A percentile compares a stretch with the other conserved stretches of the same genome.
Evolutionary conservation across 176 grass and related monocot genomes (phyloP).

Genomic region (Musa schizocarpa): DNA sequence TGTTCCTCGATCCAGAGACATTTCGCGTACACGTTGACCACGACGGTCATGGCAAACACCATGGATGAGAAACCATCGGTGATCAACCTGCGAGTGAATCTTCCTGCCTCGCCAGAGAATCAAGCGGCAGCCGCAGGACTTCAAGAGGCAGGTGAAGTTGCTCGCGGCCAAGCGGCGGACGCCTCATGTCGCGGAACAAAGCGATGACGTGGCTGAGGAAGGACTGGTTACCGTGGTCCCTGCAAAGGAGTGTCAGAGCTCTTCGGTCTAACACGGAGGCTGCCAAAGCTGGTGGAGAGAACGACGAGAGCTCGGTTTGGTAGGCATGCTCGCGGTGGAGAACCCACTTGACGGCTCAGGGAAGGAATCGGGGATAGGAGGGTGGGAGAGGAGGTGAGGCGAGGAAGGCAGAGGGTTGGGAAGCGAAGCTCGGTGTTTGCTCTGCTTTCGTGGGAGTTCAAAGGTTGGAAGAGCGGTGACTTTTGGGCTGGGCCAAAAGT

Average conservation of each 20-base stretch:
- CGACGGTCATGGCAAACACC: slow-evolving; percentile 14
- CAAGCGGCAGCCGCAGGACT: slow-evolving; percentile 3
- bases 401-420: slow-evolving; percentile 10
- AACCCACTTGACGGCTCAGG: slow-evolving; percentile 7
- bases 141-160: slow-evolving; percentile 13
- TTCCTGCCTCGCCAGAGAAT: not conserved
- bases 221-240: slow-evolving; percentile 16
- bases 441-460: no score
- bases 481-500: no score
- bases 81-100: slow-evolving; percentile 16
- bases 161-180: not conserved
- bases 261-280: slow-evolving; percentile 7
- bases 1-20: not conserved
- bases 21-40: not conserved
- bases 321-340: slow-evolving; percentile 4
- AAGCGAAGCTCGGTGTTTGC: not conserved
- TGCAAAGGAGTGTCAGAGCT: slow-evolving; percentile 16
- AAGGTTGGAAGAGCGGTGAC: no score
- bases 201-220: slow-evolving; percentile 3
- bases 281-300: slow-evolving; percentile 11
- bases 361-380: slow-evolving; percentile 20
- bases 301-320: slow-evolving; percentile 11
- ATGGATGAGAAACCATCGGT: slow-evolving; percentile 3
- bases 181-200: slow-evolving; percentile 6
- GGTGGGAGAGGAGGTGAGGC: slow-evolving; percentile 24